A percentile compares a stretch with the other conserved stretches of the same genome.
These are phyloP conservation scores for Leishmania braziliensis DNA, from an alignment of 208 protist species.

Conservation along the genomic window DNA sequence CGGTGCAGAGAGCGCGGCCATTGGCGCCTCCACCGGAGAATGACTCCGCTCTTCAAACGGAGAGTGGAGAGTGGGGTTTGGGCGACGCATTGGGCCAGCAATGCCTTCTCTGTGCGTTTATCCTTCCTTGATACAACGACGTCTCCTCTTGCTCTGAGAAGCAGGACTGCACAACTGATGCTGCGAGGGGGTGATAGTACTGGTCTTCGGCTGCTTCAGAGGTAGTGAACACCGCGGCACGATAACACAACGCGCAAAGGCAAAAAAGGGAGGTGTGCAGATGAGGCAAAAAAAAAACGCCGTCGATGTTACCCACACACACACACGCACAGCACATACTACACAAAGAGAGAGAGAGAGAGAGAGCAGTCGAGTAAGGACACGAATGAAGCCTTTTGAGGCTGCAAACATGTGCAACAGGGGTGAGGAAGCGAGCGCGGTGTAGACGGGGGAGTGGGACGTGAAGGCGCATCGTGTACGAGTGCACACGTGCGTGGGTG, in stretches of 20 bases:
- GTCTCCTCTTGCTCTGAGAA: neutral
- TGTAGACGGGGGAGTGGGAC: neutral
- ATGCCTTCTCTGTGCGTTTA: neutral
- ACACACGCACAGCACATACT: no score
- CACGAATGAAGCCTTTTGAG: neutral
- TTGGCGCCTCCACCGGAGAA: neutral
- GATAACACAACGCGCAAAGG: neutral
- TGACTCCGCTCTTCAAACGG: neutral
- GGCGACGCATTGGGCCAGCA: neutral
- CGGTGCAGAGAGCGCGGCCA: neutral
- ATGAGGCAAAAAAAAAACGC: no score
- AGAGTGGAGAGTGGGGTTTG: neutral
- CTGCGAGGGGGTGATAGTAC: neutral
- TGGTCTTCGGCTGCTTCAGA: neutral
- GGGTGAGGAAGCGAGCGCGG: neutral
- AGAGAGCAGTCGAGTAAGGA: neutral
- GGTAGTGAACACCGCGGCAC: neutral
- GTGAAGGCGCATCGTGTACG: neutral
- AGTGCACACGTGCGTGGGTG: neutral
- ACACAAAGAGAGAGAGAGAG: no score
- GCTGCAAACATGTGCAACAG: neutral
- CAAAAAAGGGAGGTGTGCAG: no score
- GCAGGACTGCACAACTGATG: neutral
- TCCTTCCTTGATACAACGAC: neutral
- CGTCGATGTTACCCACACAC: no score